phyloP scores from a whole-genome alignment of 495 filamentous ascomycete species.

The Mytilinidion resinicola region DNA sequence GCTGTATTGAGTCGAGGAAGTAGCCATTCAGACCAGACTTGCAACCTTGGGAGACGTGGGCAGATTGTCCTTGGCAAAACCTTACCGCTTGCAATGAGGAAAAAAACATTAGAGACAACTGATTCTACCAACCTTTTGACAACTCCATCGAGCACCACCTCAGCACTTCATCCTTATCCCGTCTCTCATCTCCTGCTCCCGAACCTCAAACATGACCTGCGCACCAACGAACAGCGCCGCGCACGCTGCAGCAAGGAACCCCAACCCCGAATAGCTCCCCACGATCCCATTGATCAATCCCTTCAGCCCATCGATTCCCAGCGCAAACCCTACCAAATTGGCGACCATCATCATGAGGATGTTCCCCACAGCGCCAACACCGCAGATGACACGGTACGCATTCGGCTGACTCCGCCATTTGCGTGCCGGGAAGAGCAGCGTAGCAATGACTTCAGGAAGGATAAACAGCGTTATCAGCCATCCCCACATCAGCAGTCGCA shows the following conservation, averaged over 20 bases:
- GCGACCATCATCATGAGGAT: slow-evolving; percentile 93
- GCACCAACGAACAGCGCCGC: slow-evolving; percentile 71
- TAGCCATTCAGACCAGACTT: no score
- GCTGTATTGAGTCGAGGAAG: no score
- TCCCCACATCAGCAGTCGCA: slow-evolving; percentile 90
- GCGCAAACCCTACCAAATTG: slow-evolving; percentile 89
- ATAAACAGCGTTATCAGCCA: slow-evolving; percentile 95
- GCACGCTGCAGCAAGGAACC: slow-evolving; percentile 66
- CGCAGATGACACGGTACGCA: slow-evolving; percentile 71
- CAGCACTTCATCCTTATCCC: slow-evolving; percentile 86
- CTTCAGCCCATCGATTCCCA: slow-evolving; percentile 81
- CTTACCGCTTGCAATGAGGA: no score
- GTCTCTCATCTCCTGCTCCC: slow-evolving; percentile 71
- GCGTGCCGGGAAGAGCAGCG: slow-evolving; percentile 60
- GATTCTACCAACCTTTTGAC: no score
- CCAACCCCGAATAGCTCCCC: slow-evolving; percentile 64
- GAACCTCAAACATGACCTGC: slow-evolving; percentile 94
- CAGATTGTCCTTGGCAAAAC: no score
- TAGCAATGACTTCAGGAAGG: slow-evolving; percentile 72
- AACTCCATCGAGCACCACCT: background rate
- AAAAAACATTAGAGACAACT: no score
- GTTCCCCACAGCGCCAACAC: slow-evolving; percentile 79
- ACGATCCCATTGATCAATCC: slow-evolving; percentile 68
- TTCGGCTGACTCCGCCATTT: slow-evolving; percentile 63
- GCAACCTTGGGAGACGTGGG: no score